These are phyloP conservation scores for Cardamine resedifolia DNA, from an alignment of 345 rosid species.

Conservation along the genomic window DNA sequence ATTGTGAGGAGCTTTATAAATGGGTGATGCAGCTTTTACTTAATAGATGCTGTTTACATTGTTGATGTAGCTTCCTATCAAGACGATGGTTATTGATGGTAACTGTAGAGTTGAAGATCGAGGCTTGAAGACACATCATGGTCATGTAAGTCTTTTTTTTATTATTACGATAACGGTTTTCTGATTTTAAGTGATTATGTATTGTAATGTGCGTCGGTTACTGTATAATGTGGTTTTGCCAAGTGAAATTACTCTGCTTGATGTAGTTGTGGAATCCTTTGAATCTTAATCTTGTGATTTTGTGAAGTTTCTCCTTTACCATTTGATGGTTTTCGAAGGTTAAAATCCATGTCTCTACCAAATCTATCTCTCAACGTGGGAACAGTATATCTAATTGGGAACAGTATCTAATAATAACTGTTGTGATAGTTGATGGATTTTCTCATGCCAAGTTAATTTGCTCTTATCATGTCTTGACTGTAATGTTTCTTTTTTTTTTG, in stretches of 20 bases:
- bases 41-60: constrained; percentile 19
- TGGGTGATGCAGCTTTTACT: neutral
- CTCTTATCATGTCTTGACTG: neutral
- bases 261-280: neutral
- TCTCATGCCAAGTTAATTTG: constrained; percentile 9
- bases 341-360: neutral
- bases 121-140: constrained; percentile 97
- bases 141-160: constrained; percentile 64
- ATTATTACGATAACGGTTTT: neutral
- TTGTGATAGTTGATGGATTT: constrained; percentile 2
- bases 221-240: neutral
- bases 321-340: neutral
- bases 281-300: neutral
- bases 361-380: neutral
- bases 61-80: constrained; percentile 82
- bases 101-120: constrained; percentile 99
- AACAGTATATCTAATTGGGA: neutral
- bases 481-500: neutral
- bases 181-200: neutral
- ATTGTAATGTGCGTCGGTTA: constrained; percentile 5
- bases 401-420: neutral
- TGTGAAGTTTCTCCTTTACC: neutral
- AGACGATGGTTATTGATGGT: constrained; percentile 90
- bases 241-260: neutral
- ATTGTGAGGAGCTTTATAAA: constrained; percentile 1